Evolutionary conservation across 495 filamentous ascomycete genomes (phyloP).

Genomic region (Penicillium psychrofluorescens): DNA sequence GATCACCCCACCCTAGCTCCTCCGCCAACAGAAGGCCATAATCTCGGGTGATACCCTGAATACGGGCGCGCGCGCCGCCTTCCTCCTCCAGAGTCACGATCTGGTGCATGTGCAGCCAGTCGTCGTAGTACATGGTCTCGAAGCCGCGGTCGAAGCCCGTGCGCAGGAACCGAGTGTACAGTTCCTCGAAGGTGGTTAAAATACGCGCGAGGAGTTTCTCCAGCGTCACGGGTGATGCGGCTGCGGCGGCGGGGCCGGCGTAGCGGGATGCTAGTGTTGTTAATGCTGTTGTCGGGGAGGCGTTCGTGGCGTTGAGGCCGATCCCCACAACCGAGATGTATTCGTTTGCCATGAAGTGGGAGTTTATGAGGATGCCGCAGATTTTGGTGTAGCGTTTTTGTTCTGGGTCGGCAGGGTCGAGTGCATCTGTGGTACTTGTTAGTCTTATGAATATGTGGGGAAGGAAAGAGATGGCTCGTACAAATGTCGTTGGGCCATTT

Average conservation of each 20-base stretch:
- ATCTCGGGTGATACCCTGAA: slow-evolving; percentile 82
- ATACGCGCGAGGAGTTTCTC: slow-evolving; percentile 84
- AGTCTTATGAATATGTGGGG: neutral
- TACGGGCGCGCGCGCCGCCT: slow-evolving; percentile 67
- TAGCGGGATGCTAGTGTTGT: slow-evolving; percentile 54
- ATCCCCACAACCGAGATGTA: slow-evolving; percentile 88
- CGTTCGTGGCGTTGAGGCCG: slow-evolving; percentile 83
- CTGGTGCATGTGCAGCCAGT: slow-evolving; percentile 90
- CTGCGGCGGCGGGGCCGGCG: slow-evolving; percentile 12
- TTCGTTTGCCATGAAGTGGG: slow-evolving; percentile 64
- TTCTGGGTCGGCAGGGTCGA: slow-evolving; percentile 56
- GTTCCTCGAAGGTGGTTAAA: slow-evolving; percentile 66
- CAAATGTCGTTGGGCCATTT: slow-evolving; percentile 99
- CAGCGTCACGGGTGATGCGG: slow-evolving; percentile 50
- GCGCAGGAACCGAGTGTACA: slow-evolving; percentile 67
- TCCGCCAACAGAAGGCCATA: slow-evolving; percentile 80
- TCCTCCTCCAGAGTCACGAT: slow-evolving; percentile 82
- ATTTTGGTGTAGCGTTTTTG: slow-evolving; percentile 76
- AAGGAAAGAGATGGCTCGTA: slow-evolving; percentile 11
- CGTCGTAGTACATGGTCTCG: slow-evolving; percentile 71
- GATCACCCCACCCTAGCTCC: slow-evolving; percentile 67
- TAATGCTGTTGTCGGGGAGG: slow-evolving; percentile 79
- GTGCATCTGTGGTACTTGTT: slow-evolving; percentile 48
- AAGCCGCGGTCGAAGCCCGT: slow-evolving; percentile 66
- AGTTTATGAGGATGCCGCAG: slow-evolving; percentile 89